Conservation (phyloP, 345 rosid genomes). For the Cardamine occulta region DNA sequence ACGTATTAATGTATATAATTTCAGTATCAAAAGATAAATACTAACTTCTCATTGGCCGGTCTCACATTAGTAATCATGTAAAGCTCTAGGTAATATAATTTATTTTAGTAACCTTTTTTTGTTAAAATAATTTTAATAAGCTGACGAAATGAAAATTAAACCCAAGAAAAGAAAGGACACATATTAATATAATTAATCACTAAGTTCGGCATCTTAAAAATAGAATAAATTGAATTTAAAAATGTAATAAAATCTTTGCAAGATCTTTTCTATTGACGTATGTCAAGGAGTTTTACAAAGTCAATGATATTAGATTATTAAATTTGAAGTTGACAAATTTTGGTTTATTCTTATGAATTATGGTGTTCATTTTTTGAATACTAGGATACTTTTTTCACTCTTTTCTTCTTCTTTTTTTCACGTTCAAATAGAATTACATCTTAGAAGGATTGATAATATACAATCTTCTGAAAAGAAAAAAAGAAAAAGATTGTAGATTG, state of each 20-base stretch:
- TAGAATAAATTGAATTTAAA: neutral
- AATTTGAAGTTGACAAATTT: slow-evolving; percentile 26
- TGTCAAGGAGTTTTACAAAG: slow-evolving; percentile 38
- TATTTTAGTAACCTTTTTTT: neutral
- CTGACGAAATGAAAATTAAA: slow-evolving; percentile 6
- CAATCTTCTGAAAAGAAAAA: too few species aligned
- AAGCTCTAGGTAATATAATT: neutral
- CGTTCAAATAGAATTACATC: neutral
- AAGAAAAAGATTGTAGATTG: too few species aligned
- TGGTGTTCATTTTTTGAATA: neutral
- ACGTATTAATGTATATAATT: neutral
- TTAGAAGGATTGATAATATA: too few species aligned
- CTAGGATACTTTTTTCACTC: neutral
- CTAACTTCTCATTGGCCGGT: slow-evolving; percentile 19
- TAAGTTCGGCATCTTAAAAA: slow-evolving; percentile 37
- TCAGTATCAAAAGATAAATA: neutral
- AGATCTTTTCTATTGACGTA: slow-evolving; percentile 41
- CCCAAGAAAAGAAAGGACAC: slow-evolving; percentile 11
- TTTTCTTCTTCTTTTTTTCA: neutral
- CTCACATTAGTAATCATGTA: slow-evolving; percentile 29
- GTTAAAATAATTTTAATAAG: neutral
- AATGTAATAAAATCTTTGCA: slow-evolving; percentile 37
- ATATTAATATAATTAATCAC: slow-evolving; percentile 8
- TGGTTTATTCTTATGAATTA: neutral
- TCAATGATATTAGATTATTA: slow-evolving; percentile 26